A percentile compares a stretch with the other conserved stretches of the same genome.
Conservation (phyloP, 805 yeast species). For the Starmerella floricola region DNA sequence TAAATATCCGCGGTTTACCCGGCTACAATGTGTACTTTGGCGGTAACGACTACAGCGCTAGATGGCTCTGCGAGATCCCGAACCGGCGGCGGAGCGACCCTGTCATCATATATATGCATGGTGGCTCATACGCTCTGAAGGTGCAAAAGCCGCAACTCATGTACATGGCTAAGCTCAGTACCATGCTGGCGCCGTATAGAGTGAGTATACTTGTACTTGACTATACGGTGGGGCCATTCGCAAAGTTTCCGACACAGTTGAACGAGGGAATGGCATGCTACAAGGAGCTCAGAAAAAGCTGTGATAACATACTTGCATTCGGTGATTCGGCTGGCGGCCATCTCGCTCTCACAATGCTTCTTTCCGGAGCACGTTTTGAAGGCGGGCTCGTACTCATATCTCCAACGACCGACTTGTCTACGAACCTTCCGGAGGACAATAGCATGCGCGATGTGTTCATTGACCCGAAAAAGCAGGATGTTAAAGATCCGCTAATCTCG, state of each 20-base stretch:
- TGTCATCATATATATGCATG: conserved; percentile 24
- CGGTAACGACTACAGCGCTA: conserved; percentile 17
- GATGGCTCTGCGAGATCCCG: conserved; percentile 23
- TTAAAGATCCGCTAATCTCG: conserved; percentile 15
- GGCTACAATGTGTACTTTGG: conserved; percentile 19
- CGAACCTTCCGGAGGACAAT: conserved; percentile 6
- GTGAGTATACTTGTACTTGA: conserved; percentile 24
- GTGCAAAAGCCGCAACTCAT: conserved; percentile 17
- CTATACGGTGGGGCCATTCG: conserved; percentile 24
- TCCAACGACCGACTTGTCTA: conserved; percentile 19
- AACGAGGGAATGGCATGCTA: conserved; percentile 21
- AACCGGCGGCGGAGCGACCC: conserved; percentile 23
- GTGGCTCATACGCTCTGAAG: conserved; percentile 24
- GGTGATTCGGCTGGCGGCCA: conserved; percentile 31
- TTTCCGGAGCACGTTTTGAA: conserved; percentile 7
- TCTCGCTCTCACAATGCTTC: conserved; percentile 19
- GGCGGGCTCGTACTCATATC: conserved; percentile 14
- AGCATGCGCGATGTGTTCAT: conserved; percentile 14
- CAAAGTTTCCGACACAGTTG: conserved; percentile 25
- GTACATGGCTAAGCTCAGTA: conserved; percentile 14
- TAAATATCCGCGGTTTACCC: conserved; percentile 8
- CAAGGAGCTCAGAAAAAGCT: conserved; percentile 17
- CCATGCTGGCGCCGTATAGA: conserved; percentile 12
- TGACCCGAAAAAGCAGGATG: conserved; percentile 1
- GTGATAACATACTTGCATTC: conserved; percentile 20